Evolutionary conservation across 2,329 filamentous ascomycete species (phyloP), one percentile per base, ranked within the genome.

Genomic region (Leptosphaerulina australis): DNA sequence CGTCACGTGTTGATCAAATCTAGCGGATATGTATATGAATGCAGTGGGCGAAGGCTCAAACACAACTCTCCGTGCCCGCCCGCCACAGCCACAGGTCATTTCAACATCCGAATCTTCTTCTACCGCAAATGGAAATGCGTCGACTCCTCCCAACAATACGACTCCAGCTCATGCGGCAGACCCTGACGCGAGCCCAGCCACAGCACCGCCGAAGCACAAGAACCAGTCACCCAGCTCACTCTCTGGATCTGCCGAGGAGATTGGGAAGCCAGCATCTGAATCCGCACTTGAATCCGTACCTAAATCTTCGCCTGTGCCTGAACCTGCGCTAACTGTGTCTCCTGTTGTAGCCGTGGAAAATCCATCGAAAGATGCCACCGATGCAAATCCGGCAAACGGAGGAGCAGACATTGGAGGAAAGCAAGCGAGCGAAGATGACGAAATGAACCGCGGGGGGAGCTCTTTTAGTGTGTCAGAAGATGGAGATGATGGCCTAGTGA

Each of bases 151-250:
- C 2, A 56, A 54, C 8, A 31, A 46, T 6, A 36, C 45, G n/a
- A 48, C 52, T 5, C 48, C 57, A 1, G 38, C 56, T 20, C 35
- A 48, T 18, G 40, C 52, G 30, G 52, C 49, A 14, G 59, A 62
- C 37, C 54, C 56, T 3, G 56, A 59, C 46, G 52, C 51, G 9
- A 52, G 53, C 39, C 59, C 59, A n/a, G 59, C 59, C 20, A 52
- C 56, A 29, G 56, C 56, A 18, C 54, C 54, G 10, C 54, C 54
- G n/a, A 43, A 51, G 28, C 56, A 53, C 26, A 57, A 51, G 31
- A 41, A 25, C 12, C 48, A 36, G 12, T 36, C 48, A 3, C 25
- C 48, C 2, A 51, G 41, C 12, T 36, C 48, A 2, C 41, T 43
- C 1, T 37, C 36, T 5, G 48, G 46, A 15, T 15, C 14, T 3